phyloP scores from a whole-genome alignment of 441 rosid species.

The Brassica balearica region DNA sequence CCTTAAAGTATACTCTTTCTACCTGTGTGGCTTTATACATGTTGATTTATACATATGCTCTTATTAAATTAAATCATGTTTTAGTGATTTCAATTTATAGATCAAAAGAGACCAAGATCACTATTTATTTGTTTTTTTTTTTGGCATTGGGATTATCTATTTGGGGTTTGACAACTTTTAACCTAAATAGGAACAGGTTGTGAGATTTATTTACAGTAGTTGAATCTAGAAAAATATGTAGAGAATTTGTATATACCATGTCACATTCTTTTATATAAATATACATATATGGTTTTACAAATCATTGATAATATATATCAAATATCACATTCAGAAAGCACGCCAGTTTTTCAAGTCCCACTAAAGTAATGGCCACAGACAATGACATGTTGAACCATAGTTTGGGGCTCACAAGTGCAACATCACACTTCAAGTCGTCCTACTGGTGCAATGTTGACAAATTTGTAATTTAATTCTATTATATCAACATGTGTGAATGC shows the following conservation, averaged over 20 bases:
- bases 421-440: neutral
- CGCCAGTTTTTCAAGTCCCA: neutral
- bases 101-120: neutral
- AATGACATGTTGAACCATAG: constrained; percentile 4
- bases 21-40: constrained; percentile 1
- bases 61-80: neutral
- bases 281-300: neutral
- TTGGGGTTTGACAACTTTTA: neutral
- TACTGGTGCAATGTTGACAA: neutral
- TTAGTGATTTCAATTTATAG: neutral
- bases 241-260: neutral
- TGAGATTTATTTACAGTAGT: neutral
- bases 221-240: neutral
- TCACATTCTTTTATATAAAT: neutral
- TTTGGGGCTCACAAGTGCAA: constrained; percentile 1
- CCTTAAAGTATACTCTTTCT: constrained; percentile 34
- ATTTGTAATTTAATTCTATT: neutral
- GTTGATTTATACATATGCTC: neutral
- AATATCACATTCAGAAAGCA: neutral
- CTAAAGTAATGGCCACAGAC: neutral
- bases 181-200: neutral
- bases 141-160: neutral
- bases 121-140: neutral
- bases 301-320: neutral
- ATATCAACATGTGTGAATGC: neutral